phyloP scores from a whole-genome alignment of 129 eudicot species.

The Saposhnikovia divaricata region DNA sequence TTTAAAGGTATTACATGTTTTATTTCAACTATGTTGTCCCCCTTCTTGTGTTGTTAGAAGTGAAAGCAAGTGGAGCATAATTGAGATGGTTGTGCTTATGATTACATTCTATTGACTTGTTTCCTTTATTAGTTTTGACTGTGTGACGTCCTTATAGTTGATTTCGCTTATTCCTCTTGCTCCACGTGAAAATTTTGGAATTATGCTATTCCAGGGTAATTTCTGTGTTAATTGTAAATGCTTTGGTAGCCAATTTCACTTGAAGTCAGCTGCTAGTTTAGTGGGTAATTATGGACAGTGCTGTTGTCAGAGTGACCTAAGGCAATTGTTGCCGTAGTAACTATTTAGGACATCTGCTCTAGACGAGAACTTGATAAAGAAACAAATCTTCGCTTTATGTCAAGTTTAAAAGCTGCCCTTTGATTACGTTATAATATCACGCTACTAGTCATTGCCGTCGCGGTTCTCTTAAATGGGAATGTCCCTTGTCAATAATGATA shows the following conservation, averaged over 20 bases:
- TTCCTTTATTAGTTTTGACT: neutral
- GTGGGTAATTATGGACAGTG: neutral
- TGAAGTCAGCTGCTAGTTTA: neutral
- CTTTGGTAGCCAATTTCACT: neutral
- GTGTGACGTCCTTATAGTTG: neutral
- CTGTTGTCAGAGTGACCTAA: neutral
- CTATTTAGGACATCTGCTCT: neutral
- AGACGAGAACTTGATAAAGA: neutral
- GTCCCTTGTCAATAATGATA: neutral
- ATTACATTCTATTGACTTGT: neutral
- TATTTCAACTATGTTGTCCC: neutral
- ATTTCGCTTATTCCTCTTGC: neutral
- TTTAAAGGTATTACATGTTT: constrained; percentile 49
- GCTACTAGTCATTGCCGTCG: neutral
- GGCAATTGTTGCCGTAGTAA: neutral
- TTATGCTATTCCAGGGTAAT: neutral
- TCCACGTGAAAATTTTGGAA: neutral
- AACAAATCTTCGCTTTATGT: neutral
- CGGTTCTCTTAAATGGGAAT: neutral
- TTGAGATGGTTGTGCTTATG: neutral
- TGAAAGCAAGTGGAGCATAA: constrained; percentile 1
- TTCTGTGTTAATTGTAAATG: neutral
- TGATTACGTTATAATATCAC: neutral
- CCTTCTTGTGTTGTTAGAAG: neutral
- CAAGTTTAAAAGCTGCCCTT: neutral